Evolutionary conservation across 805 yeast species (phyloP).

Genomic region (Candida mattraensis): DNA sequence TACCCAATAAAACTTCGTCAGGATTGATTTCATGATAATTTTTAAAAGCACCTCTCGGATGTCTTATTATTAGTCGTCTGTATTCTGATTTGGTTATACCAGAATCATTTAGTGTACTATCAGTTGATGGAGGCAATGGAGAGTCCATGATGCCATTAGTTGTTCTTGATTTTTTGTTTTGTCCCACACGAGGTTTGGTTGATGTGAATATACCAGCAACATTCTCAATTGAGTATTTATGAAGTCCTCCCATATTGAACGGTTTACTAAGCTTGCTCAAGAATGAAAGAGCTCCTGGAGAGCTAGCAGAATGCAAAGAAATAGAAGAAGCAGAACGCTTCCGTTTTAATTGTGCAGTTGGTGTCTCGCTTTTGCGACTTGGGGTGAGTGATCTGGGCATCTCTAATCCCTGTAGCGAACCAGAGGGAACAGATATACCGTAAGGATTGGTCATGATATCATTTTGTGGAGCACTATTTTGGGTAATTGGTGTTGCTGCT

Average conservation of each 20-base stretch:
- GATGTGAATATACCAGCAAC: slow-evolving; percentile 34
- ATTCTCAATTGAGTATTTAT: slow-evolving; percentile 24
- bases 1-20: slow-evolving; percentile 27
- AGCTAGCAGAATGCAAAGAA: slow-evolving; percentile 10
- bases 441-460: slow-evolving; percentile 23
- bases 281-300: slow-evolving; percentile 15
- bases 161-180: slow-evolving; percentile 2
- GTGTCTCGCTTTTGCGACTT: slow-evolving; percentile 6
- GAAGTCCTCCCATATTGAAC: slow-evolving; percentile 20
- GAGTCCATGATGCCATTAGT: slow-evolving; percentile 3
- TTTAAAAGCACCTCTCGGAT: slow-evolving; percentile 26
- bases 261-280: slow-evolving; percentile 22
- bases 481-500: slow-evolving; percentile 14
- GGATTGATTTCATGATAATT: slow-evolving; percentile 33
- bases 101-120: too few relatives aligned
- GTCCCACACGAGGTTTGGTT: slow-evolving; percentile 4
- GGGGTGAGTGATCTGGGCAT: slow-evolving; percentile 35
- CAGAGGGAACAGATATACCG: slow-evolving; percentile 22
- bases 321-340: slow-evolving; percentile 24
- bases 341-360: slow-evolving; percentile 19
- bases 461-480: slow-evolving; percentile 1
- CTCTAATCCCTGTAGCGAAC: slow-evolving; percentile 15
- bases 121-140: not conserved
- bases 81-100: slow-evolving; percentile 23
- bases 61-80: slow-evolving; percentile 27